These are phyloP conservation scores for barley (Hordeum vulgare) DNA, from an alignment of 176 grass and related monocot genomes.

Conservation along the genomic window DNA sequence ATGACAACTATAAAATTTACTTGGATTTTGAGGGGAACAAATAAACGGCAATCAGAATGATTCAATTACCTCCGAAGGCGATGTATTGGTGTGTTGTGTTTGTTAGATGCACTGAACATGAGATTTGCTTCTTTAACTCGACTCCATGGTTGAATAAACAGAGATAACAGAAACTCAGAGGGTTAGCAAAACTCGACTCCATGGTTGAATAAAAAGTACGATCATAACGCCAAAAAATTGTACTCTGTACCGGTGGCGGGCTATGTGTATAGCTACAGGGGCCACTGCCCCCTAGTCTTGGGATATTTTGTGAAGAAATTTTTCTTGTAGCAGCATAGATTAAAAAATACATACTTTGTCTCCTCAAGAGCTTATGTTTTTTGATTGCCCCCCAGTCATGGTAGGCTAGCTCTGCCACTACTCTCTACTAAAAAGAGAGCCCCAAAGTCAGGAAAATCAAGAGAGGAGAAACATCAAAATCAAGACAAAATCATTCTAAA, in stretches of 20 bases:
- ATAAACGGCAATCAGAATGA: background rate
- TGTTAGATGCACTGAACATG: conserved; percentile 66
- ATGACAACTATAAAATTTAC: background rate
- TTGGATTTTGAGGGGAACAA: background rate
- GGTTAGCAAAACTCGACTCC: background rate
- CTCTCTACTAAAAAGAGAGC: background rate
- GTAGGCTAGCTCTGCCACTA: no score
- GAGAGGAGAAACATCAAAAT: background rate
- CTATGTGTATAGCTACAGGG: no score
- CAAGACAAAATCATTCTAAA: no score
- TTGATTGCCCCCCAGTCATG: no score
- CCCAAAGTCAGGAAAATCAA: background rate
- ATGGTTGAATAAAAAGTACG: background rate
- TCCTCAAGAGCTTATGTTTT: no score
- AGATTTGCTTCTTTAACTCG: conserved; percentile 82
- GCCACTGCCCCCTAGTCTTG: no score
- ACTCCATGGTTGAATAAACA: conserved; percentile 36
- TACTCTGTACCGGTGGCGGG: no score
- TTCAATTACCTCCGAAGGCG: conserved; percentile 72
- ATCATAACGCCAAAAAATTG: background rate
- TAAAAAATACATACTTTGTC: no score
- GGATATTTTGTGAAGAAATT: no score
- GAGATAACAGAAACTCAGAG: background rate
- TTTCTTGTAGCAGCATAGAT: no score
- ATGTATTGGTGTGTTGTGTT: conserved; percentile 69